Conservation (phyloP, 2,329 filamentous ascomycete genomes). For the Laburnicola sp. region DNA sequence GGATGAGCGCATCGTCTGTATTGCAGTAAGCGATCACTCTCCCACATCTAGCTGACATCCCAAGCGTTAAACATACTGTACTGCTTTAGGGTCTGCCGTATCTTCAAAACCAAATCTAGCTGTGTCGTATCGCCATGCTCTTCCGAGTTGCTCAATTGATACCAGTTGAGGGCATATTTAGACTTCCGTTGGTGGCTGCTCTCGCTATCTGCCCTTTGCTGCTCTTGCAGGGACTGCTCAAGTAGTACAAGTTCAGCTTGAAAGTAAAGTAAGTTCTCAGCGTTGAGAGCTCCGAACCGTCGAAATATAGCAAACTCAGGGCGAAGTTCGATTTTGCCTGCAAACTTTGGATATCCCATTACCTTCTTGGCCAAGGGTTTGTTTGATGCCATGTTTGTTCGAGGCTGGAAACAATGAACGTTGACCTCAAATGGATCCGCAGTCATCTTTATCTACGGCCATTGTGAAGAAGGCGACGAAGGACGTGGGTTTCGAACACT, state of each 20-base stretch:
- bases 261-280: conserved; percentile 5
- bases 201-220: neutral
- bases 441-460: neutral
- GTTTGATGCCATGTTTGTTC: neutral
- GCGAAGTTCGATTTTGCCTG: conserved; percentile 6
- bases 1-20: conserved; percentile 12
- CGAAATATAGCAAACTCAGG: conserved; percentile 9
- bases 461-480: neutral
- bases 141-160: conserved; percentile 4
- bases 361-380: neutral
- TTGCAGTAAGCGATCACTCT: neutral
- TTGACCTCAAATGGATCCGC: neutral
- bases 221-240: neutral
- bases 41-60: neutral
- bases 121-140: conserved; percentile 12
- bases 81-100: conserved; percentile 14
- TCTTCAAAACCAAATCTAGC: conserved; percentile 12
- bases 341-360: conserved; percentile 8
- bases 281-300: conserved; percentile 6
- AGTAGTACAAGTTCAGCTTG: conserved; percentile 7
- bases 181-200: neutral
- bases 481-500: neutral
- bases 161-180: conserved; percentile 12
- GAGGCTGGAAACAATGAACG: neutral
- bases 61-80: conserved; percentile 15